Evolutionary conservation across 805 yeast genomes (phyloP), one percentile per base, ranked within the genome.

Genomic region (Hanseniaspora valbyensis): DNA sequence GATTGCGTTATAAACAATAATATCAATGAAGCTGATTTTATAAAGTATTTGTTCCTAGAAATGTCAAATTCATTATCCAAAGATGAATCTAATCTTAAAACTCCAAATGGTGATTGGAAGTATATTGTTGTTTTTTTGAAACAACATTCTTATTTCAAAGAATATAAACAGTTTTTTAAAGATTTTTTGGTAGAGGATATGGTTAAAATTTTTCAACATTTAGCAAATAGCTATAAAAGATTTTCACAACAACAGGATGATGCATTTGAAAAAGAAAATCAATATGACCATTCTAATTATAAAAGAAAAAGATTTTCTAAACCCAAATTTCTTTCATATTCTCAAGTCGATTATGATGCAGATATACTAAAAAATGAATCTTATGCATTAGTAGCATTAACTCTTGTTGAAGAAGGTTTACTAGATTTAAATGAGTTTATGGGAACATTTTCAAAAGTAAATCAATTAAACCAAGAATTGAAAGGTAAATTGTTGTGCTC

Each of bases 381-480:
- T 9, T 39, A 13, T n/a, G 44, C 32, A 4, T 32, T 41, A 26
- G 24, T 39, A 1, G 25, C 40, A n/a, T 24, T 39, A 9, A 39
- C 39, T 10, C 29, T 39, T 19, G 30, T 32, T 9, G 24, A 25
- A 22, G 43, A 39, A 39, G 38, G 33, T 3, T 16, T 46, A 12
- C 22, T 39, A 16, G 32, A 12, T 14, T 24, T 39, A 9, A 25
- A 40, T 18, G 34, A 26, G 9, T 30, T 39, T 3, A 14, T 39
- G 26, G 32, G 24, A n/a, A 33, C 22, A 5, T 39, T 46, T 39
- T 46, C 44, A 4, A 40, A 30, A 2, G 16, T 13, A 16, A 40
- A 30, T 24, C 74, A 54, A 73, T 71, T 50, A 75, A 77, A 41
- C 69, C 58, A 1, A 77, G 78, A 6, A 78, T 61, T 10, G 85